Evolutionary conservation across 257 asterid species (phyloP).

Genomic region (Anisodus acutangulus): DNA sequence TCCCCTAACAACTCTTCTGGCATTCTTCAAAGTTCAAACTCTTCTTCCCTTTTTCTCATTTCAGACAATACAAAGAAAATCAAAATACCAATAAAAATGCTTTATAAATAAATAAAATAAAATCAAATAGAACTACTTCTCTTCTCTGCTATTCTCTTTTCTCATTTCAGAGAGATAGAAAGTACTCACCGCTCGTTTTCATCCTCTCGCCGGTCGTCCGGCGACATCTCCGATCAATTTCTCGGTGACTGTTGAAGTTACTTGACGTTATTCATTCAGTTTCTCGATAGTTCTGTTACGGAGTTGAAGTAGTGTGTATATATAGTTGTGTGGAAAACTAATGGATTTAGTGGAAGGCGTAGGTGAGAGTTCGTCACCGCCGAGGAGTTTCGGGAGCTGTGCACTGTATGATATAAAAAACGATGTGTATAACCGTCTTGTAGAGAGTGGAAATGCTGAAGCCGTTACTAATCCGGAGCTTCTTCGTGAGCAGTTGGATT

Average conservation of each 20-base stretch:
- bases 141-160: too few species aligned
- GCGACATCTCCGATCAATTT: constrained; percentile 33
- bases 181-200: not conserved
- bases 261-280: not conserved
- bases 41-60: constrained; percentile 29
- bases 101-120: too few species aligned
- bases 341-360: constrained; percentile 91
- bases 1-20: constrained; percentile 29
- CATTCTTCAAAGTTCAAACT: constrained; percentile 28
- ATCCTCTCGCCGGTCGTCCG: not conserved
- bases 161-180: not conserved
- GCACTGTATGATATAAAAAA: constrained; percentile 60
- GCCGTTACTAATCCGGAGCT: constrained; percentile 63
- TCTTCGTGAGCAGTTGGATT: constrained; percentile 69
- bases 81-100: not conserved
- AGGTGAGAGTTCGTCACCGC: constrained; percentile 95
- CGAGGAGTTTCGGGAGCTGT: constrained; percentile 69
- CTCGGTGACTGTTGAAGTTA: constrained; percentile 37
- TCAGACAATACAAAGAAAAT: not conserved
- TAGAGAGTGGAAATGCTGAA: constrained; percentile 70
- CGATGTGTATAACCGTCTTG: constrained; percentile 70
- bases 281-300: not conserved
- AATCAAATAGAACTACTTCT: not conserved
- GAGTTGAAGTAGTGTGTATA: not conserved
- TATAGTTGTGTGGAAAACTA: not conserved